Evolutionary conservation across 495 filamentous ascomycete genomes (phyloP), one percentile per base, ranked within the genome.

Genomic region (Pseudevernia furfuracea): DNA sequence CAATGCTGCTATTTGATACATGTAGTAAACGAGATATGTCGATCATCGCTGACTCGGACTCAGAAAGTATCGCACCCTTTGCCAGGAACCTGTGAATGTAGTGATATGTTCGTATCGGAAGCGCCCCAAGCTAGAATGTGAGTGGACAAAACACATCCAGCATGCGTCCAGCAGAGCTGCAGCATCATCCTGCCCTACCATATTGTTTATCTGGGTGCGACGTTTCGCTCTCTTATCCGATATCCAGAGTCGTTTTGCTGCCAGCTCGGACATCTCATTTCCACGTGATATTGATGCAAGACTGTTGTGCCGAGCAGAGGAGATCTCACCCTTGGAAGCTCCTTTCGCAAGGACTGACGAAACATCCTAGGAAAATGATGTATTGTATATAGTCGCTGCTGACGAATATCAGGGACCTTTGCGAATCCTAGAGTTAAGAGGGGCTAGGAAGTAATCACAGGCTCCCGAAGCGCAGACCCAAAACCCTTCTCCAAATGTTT

Each of bases 111-210:
- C 44, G 2, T 48, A 23, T 25, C 44, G 44, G 44, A 48, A 48
- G 44, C 44, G 44, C 44, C 44, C 44, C 25, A 48, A 48, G 44
- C 21, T 25, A 48, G 10, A 48, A 48, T 3, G 25, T n/a, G 44
- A 48, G 44, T n/a, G 6, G 44, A 48, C 44, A 48, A n/a, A 25
- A 32, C 56, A 59, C 56, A 59, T 23, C 56, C 39, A 38, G 57
- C 32, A 59, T 59, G 57, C 57, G 41, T 48, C 44, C 44, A 3
- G 44, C 44, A 48, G n/a, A 48, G 44, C 41, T 48, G 6, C 44
- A 48, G 44, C 57, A 39, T 59, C n/a, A 59, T 59, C 34, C 57
- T 59, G 41, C 57, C 57, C 34, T 12, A 39, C 57, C 57, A 59
- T 59, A 39, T 43, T n/a, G 7, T 59, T 59, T 59, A 3, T 36